Base-by-base conservation (phyloP, 1,284 basidiomycete genomes). In the Inonotus hispidus region DNA sequence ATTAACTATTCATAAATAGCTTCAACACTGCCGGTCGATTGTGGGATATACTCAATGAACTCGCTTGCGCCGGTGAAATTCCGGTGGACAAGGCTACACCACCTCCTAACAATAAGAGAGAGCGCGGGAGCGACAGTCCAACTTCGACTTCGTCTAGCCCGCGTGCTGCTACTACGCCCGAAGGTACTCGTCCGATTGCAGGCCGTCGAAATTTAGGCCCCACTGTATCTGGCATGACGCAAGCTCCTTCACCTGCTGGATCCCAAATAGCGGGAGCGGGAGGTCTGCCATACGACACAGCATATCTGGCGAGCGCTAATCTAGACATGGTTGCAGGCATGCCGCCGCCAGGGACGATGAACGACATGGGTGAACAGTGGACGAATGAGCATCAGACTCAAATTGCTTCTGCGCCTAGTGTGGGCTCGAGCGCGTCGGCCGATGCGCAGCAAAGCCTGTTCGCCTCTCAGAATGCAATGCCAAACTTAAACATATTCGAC, bases 61-160 rank as follows among this genome's bases (percentile, higher is more conserved):
- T 90, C 1, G 85, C 86, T 1, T 83, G 78, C 8, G 82, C 83
- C 5, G 85, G 85, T 2, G 84, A 88, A 35, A 74, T 88, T 1
- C 84, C 85, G 0, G 73, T 88, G 1, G 82, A 84, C 8, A 75
- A 81, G 55, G 66, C 78, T 0, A 82, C 76, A 45, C 79, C 81
- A 0, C 71, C 72, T 2, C 66, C 75, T 0, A 77, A 60, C 69
- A 59, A 82, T 64, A 89, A 89, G 64, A 83, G 87, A 16, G 84
- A 84, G 38, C 76, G 85, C 32, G 83, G 83, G 60, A 72, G 77
- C 1, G 83, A 85, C 60, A 79, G 76, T 57, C 74, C 74, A 1
- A 67, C 59, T 53, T 62, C 58, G 10, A 59, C 14, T 38, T 54
- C n/a, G 32, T 53, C 63, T 29, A 62, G 64, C 58, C 67, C 71